phyloP scores from a whole-genome alignment of 768 basidiomycete genomes.

The Sistotremastrum niveocremeum region DNA sequence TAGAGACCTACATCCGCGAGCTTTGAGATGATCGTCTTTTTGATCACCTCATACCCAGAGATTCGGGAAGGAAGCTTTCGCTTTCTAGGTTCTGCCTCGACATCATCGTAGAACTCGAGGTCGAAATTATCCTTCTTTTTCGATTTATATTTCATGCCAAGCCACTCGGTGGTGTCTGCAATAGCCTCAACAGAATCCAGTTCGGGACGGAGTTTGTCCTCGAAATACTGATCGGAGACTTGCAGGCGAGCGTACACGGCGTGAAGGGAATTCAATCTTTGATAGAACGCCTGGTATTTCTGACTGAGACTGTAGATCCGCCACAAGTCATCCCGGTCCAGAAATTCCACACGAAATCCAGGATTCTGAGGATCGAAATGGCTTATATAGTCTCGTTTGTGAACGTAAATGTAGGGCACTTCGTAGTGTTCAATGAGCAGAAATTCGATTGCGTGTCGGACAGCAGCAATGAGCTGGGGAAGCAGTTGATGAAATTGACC shows the following conservation, averaged over 20 bases:
- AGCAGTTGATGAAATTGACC: constrained; percentile 50
- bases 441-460: constrained; percentile 64
- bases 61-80: constrained; percentile 74
- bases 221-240: constrained; percentile 63
- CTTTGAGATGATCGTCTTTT: constrained; percentile 62
- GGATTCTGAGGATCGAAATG: constrained; percentile 62
- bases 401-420: constrained; percentile 90
- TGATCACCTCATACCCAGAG: constrained; percentile 73
- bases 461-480: constrained; percentile 59
- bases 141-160: constrained; percentile 72
- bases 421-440: constrained; percentile 84
- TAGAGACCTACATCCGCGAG: constrained; percentile 59
- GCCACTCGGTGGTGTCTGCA: constrained; percentile 84
- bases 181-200: constrained; percentile 79
- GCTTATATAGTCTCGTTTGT: constrained; percentile 83
- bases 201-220: constrained; percentile 48
- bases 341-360: constrained; percentile 50
- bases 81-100: constrained; percentile 34
- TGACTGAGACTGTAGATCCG: constrained; percentile 79
- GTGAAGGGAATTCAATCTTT: constrained; percentile 51
- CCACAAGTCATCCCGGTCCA: constrained; percentile 78
- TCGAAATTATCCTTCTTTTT: constrained; percentile 47
- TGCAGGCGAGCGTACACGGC: constrained; percentile 56
- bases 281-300: constrained; percentile 76
- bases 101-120: constrained; percentile 60